Percentiles rank a stretch among this genome's conserved stretches.
phyloP scores from a whole-genome alignment of 2,329 filamentous ascomycete genomes.

The Escovopsis sp. region DNA sequence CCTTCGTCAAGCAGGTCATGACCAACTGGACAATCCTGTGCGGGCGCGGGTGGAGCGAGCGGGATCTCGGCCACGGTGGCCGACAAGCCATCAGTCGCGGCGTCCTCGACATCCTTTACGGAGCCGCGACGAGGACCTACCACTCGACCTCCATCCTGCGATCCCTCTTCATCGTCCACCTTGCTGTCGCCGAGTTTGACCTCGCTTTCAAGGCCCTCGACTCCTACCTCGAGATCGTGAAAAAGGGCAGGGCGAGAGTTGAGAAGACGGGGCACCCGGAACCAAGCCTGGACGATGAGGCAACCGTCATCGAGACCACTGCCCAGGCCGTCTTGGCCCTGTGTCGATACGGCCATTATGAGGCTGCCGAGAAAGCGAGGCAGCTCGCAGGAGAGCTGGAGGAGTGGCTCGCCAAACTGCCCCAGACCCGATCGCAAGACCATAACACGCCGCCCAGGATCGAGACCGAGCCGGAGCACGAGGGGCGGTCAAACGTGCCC shows the following conservation, averaged over 20 bases:
- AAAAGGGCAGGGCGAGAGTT: slow-evolving; percentile 68
- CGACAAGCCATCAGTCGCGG: slow-evolving; percentile 60
- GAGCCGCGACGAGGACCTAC: slow-evolving; percentile 82
- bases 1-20: slow-evolving; percentile 66
- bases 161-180: slow-evolving; percentile 75
- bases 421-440: slow-evolving; percentile 16
- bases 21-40: slow-evolving; percentile 75
- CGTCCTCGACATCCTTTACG: slow-evolving; percentile 78
- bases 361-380: slow-evolving; percentile 66
- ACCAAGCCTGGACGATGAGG: slow-evolving; percentile 62
- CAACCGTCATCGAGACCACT: slow-evolving; percentile 60
- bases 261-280: slow-evolving; percentile 63
- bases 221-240: slow-evolving; percentile 80
- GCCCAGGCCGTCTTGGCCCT: slow-evolving; percentile 67
- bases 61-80: slow-evolving; percentile 69
- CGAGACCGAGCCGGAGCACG: slow-evolving; percentile 14
- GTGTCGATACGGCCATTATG: slow-evolving; percentile 62
- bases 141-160: slow-evolving; percentile 84
- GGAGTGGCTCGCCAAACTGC: slow-evolving; percentile 54
- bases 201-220: slow-evolving; percentile 82
- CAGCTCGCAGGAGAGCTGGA: slow-evolving; percentile 58
- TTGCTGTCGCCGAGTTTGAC: slow-evolving; percentile 80
- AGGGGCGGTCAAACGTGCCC: slow-evolving; percentile 33
- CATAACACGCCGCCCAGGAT: slow-evolving; percentile 15
- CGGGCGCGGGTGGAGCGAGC: slow-evolving; percentile 64